Conservation (phyloP, 768 basidiomycete genomes). For the Lactifluus hygrophoroides region DNA sequence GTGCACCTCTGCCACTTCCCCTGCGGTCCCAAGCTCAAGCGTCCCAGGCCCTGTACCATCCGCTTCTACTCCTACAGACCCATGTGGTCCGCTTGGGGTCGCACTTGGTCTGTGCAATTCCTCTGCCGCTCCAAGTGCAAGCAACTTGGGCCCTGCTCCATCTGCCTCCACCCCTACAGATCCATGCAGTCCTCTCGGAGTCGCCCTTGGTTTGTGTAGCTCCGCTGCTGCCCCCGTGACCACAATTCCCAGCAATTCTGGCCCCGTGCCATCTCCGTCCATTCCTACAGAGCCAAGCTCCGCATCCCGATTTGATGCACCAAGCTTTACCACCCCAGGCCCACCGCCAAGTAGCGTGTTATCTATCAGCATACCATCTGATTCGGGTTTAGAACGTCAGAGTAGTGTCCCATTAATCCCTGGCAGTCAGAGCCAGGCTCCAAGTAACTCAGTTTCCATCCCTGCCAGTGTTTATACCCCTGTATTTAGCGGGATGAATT, state of each 20-base stretch:
- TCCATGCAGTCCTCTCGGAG: background rate
- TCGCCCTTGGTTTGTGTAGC: background rate
- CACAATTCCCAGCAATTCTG: too few species aligned
- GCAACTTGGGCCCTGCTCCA: too few species aligned
- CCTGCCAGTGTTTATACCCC: too few species aligned
- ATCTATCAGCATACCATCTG: background rate
- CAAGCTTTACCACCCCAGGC: background rate
- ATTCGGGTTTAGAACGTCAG: background rate
- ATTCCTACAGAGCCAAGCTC: too few species aligned
- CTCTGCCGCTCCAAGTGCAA: too few species aligned
- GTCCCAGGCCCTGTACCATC: conserved; percentile 3
- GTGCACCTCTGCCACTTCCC: background rate
- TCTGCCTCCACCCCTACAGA: too few species aligned
- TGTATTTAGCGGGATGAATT: background rate
- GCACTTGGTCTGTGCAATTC: background rate
- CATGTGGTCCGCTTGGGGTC: background rate
- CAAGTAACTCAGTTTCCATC: background rate
- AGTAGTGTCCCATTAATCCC: background rate
- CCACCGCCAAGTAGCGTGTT: background rate
- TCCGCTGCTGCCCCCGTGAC: background rate
- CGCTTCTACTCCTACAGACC: background rate
- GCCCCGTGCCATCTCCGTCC: too few species aligned
- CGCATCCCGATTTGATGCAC: background rate
- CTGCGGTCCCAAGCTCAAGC: too few species aligned
- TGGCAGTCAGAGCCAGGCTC: background rate